Evolutionary conservation across 129 eudicot genomes (phyloP).

Genomic region (Glebionis coronaria): DNA sequence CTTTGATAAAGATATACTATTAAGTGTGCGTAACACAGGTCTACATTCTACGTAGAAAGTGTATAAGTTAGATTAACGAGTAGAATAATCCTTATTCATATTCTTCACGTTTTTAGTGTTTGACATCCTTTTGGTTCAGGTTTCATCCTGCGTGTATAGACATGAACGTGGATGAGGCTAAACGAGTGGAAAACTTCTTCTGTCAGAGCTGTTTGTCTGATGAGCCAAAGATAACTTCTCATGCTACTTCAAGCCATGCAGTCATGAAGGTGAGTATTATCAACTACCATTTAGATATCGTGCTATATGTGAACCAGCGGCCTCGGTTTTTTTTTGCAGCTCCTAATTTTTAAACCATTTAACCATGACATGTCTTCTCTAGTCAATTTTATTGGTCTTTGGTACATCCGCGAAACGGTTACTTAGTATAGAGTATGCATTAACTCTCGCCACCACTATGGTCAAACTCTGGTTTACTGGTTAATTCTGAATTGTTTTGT

Average conservation of each 20-base stretch:
- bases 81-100: no score
- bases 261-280: slow-evolving; percentile 45
- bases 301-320: no score
- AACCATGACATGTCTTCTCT: no score
- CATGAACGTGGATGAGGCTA: slow-evolving; percentile 65
- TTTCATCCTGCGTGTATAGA: slow-evolving; percentile 81
- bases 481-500: neutral
- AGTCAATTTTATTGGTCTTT: no score
- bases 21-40: no score
- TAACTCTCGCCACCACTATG: no score
- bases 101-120: neutral
- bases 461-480: neutral
- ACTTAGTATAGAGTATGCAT: no score
- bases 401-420: no score
- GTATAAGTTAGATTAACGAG: neutral
- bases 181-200: slow-evolving; percentile 52
- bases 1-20: no score
- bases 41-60: neutral
- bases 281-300: neutral
- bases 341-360: no score
- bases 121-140: slow-evolving; percentile 44
- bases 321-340: no score
- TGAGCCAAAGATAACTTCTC: slow-evolving; percentile 48
- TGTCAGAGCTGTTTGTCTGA: slow-evolving; percentile 54
- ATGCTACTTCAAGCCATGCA: slow-evolving; percentile 44